Percentiles rank a stretch among this genome's conserved stretches.
Evolutionary conservation across 1,284 basidiomycete species (phyloP).

Genomic region (Phaffia rhodozyma): DNA sequence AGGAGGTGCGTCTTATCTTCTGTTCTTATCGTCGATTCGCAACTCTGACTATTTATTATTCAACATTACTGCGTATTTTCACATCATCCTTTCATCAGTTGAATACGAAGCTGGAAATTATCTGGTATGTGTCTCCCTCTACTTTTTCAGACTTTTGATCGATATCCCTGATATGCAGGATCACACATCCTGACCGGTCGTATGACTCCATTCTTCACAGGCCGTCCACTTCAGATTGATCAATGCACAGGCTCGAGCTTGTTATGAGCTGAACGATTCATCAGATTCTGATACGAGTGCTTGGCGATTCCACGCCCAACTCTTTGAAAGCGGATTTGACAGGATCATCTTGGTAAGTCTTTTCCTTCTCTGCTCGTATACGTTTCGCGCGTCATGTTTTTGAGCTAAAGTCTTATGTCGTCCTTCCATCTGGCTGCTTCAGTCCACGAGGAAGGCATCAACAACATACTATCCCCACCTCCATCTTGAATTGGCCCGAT

Average conservation of each 20-base stretch:
- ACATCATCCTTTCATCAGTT: neutral
- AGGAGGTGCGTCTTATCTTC: slow-evolving; percentile 67
- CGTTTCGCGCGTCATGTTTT: neutral
- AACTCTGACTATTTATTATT: neutral
- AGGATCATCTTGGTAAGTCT: slow-evolving; percentile 31
- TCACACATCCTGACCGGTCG: neutral
- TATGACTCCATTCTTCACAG: slow-evolving; percentile 37
- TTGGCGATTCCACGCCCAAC: slow-evolving; percentile 62
- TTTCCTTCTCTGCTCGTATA: neutral
- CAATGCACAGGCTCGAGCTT: slow-evolving; percentile 57
- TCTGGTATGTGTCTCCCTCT: slow-evolving; percentile 48
- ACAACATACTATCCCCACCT: slow-evolving; percentile 82
- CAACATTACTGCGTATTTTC: neutral
- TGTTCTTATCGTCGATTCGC: neutral
- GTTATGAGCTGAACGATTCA: slow-evolving; percentile 52
- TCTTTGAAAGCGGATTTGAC: slow-evolving; percentile 79
- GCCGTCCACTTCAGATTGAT: slow-evolving; percentile 71
- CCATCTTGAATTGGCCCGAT: slow-evolving; percentile 79
- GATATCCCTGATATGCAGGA: neutral
- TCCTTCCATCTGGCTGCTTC: slow-evolving; percentile 11
- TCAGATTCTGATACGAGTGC: slow-evolving; percentile 38
- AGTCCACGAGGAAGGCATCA: slow-evolving; percentile 88
- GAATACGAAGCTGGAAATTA: slow-evolving; percentile 78
- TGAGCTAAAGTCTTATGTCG: neutral
- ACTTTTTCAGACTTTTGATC: neutral